phyloP scores from a whole-genome alignment of 305 asterid genomes.

The Lippia alba region DNA sequence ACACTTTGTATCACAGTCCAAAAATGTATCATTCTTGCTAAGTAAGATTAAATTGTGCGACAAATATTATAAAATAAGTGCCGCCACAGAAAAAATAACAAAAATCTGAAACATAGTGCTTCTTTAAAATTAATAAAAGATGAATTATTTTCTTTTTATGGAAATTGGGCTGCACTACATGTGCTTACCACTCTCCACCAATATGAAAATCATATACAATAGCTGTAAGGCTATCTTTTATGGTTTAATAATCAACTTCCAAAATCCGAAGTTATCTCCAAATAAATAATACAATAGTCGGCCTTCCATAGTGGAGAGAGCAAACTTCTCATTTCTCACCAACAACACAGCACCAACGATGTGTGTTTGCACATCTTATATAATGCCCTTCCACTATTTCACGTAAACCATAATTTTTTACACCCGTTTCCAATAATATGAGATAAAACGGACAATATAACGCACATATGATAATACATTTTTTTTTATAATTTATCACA shows the following conservation, averaged over 20 bases:
- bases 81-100: too few relatives aligned
- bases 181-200: too few relatives aligned
- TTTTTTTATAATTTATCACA: too few relatives aligned
- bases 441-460: not conserved
- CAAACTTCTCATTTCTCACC: conserved; percentile 44
- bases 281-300: conserved; percentile 20
- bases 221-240: not conserved
- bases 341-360: conserved; percentile 37
- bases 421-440: not conserved
- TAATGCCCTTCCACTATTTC: conserved; percentile 39
- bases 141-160: not conserved
- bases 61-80: too few relatives aligned
- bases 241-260: conserved; percentile 1
- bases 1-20: not conserved
- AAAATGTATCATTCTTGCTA: not conserved
- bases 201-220: too few relatives aligned
- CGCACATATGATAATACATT: too few relatives aligned
- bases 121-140: not conserved
- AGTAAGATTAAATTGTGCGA: not conserved
- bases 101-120: too few relatives aligned
- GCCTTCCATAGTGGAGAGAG: conserved; percentile 35
- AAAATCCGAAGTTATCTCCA: not conserved
- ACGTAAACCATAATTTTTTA: conserved; percentile 6
- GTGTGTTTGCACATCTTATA: conserved; percentile 40
- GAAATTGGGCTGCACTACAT: conserved; percentile 3